A percentile compares a stretch with the other conserved stretches of the same genome.
Conservation (phyloP, 768 basidiomycete species). For the Boletus pseudo-olivaceus region DNA sequence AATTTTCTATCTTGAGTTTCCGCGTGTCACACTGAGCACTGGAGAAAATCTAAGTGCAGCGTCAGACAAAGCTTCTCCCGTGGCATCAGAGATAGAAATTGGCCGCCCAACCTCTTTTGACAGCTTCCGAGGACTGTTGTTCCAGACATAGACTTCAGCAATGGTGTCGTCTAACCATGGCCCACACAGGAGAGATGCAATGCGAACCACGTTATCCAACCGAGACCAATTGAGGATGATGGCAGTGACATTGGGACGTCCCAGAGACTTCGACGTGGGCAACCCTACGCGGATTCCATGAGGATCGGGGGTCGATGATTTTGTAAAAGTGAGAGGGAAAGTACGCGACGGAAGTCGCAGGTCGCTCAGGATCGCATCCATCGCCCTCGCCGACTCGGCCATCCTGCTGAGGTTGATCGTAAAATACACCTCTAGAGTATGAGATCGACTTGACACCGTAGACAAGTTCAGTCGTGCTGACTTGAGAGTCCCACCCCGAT, state of each 20-base stretch:
- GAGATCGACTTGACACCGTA: background rate
- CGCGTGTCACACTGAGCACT: constrained; percentile 38
- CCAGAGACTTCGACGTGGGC: background rate
- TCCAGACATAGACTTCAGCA: constrained; percentile 55
- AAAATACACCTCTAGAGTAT: background rate
- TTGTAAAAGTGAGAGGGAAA: constrained; percentile 19
- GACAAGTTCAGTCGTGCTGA: constrained; percentile 1
- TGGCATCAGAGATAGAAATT: background rate
- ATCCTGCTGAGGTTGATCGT: constrained; percentile 1
- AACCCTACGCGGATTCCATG: constrained; percentile 14
- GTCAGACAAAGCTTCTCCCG: background rate
- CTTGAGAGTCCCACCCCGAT: background rate
- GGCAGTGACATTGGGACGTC: constrained; percentile 46
- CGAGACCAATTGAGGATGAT: constrained; percentile 69
- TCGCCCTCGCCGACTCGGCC: background rate
- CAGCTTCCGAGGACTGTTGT: constrained; percentile 50
- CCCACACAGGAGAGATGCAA: constrained; percentile 50
- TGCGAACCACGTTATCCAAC: constrained; percentile 55
- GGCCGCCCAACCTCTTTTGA: constrained; percentile 38
- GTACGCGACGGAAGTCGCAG: constrained; percentile 13
- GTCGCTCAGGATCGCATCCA: constrained; percentile 10
- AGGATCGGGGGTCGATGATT: background rate
- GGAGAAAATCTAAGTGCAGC: constrained; percentile 38
- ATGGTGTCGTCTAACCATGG: constrained; percentile 44
- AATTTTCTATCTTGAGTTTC: constrained; percentile 54